A percentile compares a stretch with the other conserved stretches of the same genome.
Evolutionary conservation across 371 early-diverging fungal species (phyloP).

Genomic region (Paraphysoderma sedebokerense): DNA sequence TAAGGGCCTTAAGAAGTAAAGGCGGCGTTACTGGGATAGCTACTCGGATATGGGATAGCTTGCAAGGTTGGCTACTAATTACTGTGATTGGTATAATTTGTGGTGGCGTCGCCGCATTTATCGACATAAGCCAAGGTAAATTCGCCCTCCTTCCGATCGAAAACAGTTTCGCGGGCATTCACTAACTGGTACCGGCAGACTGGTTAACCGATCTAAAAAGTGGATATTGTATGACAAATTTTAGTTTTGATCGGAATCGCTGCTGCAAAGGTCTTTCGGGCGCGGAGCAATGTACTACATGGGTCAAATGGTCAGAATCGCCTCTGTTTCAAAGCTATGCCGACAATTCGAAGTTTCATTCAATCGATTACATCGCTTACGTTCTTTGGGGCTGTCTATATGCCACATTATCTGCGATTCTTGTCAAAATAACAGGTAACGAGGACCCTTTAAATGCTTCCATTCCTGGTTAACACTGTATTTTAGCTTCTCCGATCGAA

Average conservation of each 20-base stretch:
- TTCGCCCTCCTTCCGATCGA: too few relatives aligned
- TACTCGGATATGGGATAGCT: neutral
- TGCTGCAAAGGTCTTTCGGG: neutral
- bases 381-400: neutral
- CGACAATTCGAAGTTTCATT: neutral
- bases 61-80: neutral
- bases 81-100: neutral
- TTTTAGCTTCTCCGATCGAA: constrained; percentile 40
- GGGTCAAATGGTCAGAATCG: too few relatives aligned
- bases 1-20: too few relatives aligned
- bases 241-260: neutral
- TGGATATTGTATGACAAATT: neutral
- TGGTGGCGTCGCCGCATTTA: neutral
- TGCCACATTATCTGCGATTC: constrained; percentile 15
- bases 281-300: too few relatives aligned
- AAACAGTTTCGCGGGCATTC: too few relatives aligned
- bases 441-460: too few relatives aligned
- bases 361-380: neutral
- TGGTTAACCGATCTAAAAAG: neutral
- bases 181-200: neutral
- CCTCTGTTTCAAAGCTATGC: too few relatives aligned
- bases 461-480: constrained; percentile 32
- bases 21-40: too few relatives aligned
- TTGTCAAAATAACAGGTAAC: constrained; percentile 19
- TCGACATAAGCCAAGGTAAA: too few relatives aligned